A percentile compares a stretch with the other conserved stretches of the same genome.
These are phyloP conservation scores for Ploettnerulaceae sp. DNA, from an alignment of 2,329 filamentous ascomycete species.

Conservation along the genomic window DNA sequence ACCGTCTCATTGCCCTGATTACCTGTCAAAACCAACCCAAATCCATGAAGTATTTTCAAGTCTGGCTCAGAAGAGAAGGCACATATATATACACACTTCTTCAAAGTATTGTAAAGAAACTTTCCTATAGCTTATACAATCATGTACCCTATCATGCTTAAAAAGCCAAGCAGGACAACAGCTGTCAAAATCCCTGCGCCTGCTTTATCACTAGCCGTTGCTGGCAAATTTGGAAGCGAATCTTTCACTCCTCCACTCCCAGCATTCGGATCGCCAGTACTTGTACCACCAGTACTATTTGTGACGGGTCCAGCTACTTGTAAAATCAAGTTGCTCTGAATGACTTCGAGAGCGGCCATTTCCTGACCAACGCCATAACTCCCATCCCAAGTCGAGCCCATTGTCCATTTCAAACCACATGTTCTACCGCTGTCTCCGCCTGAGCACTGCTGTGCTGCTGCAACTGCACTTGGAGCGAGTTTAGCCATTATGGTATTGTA, in stretches of 20 bases:
- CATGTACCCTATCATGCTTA: slow-evolving; percentile 54
- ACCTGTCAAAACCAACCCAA: neutral
- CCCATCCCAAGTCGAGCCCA: slow-evolving; percentile 48
- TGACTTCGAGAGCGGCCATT: slow-evolving; percentile 52
- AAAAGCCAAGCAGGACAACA: slow-evolving; percentile 45
- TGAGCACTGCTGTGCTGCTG: slow-evolving; percentile 58
- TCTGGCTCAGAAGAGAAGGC: neutral
- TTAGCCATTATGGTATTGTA: slow-evolving; percentile 45
- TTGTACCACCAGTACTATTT: slow-evolving; percentile 53
- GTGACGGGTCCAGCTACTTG: slow-evolving; percentile 42
- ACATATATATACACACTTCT: slow-evolving; percentile 5
- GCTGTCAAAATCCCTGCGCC: slow-evolving; percentile 65
- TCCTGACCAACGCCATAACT: slow-evolving; percentile 46
- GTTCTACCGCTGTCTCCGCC: slow-evolving; percentile 50
- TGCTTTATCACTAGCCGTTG: slow-evolving; percentile 54
- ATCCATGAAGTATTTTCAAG: neutral
- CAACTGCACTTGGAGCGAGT: slow-evolving; percentile 51
- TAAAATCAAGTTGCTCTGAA: slow-evolving; percentile 51
- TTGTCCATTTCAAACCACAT: slow-evolving; percentile 57
- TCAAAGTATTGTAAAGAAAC: neutral
- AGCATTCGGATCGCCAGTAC: slow-evolving; percentile 37
- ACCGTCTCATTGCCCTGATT: too few species aligned
- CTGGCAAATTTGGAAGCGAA: slow-evolving; percentile 12
- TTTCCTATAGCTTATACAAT: slow-evolving; percentile 24
- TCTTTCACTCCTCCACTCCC: slow-evolving; percentile 13